Evolutionary conservation across 495 filamentous ascomycete species (phyloP), one percentile per base, ranked within the genome.

Genomic region (Gamarada debralockiae): DNA sequence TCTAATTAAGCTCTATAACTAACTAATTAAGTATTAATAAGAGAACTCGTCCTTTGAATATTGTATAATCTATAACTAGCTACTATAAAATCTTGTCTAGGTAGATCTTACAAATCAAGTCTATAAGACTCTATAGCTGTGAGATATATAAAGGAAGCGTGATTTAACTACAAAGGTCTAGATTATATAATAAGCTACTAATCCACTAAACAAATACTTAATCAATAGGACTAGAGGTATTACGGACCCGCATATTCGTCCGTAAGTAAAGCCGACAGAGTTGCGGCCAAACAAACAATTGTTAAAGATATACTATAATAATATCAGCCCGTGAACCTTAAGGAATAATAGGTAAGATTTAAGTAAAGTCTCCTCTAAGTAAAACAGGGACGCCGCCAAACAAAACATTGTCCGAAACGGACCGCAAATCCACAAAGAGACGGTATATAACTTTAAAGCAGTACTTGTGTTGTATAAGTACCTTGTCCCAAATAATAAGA

Each of bases 401-500:
- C 7, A 41, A 21, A 21, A 51, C 7, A 51, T 51, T 23, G 15
- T 51, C 37, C 36, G 33, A 7, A 23, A 42, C 21, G 12, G 22
- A 51, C 31, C 17, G 18, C 29, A 47, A 47, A 20, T 47, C 24
- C 2, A 47, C 24, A 23, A 47, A 47, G 6, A 47, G 15, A 13
- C n/a, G 24, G n/a, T 47, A 20, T 5, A 47, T 20, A 47, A 47
- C 44, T n/a, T 47, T 34, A 34, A 47, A 49, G 29, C 17, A 36
- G 21, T 49, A 49, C 31, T 49, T 49, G 21, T 38, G 15, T 24
- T 49, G 15, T 39, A 49, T 49, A 20, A 24, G 31, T 22, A 49
- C 33, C 31, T 49, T 18, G 18, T 49, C 46, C 18, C n/a, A 52
- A 27, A 52, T 52, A 52, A 52, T 52, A 12, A 52, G 27, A 33